These are phyloP conservation scores for Mucor piriformis DNA, from an alignment of 371 early-diverging fungal genomes.

Conservation along the genomic window DNA sequence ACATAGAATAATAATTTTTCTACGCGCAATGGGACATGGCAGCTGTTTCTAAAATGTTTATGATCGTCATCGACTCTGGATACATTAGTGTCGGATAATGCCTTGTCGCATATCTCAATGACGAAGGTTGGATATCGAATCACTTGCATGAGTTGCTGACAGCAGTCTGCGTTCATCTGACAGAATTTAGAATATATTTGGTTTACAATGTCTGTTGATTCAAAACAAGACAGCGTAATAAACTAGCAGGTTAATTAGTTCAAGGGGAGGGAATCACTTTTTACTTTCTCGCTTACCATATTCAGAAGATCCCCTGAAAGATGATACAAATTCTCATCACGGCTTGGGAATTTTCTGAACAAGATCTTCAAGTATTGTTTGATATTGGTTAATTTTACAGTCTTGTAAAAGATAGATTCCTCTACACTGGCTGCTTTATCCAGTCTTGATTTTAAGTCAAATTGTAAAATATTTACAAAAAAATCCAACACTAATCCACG, in stretches of 20 bases:
- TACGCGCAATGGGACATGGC: conserved; percentile 16
- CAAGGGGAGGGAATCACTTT: not conserved
- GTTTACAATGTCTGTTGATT: conserved; percentile 2
- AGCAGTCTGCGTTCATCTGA: conserved; percentile 13
- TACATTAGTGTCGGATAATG: conserved; percentile 20
- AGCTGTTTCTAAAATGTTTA: not conserved
- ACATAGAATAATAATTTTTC: conserved; percentile 23
- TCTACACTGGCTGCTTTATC: conserved; percentile 1
- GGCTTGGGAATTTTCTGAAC: conserved; percentile 7
- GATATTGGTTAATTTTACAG: conserved; percentile 12
- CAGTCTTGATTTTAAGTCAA: conserved; percentile 19
- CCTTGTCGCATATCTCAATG: conserved; percentile 16
- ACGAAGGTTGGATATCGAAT: conserved; percentile 25
- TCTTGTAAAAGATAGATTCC: conserved; percentile 13
- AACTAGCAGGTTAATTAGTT: conserved; percentile 11
- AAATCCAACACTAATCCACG: conserved; percentile 13
- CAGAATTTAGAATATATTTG: conserved; percentile 9
- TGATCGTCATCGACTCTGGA: not conserved
- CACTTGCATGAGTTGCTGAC: conserved; percentile 17
- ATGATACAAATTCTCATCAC: conserved; percentile 5
- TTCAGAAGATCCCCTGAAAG: conserved; percentile 16
- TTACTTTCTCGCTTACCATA: conserved; percentile 8
- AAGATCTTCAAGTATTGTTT: conserved; percentile 17
- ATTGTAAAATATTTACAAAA: conserved; percentile 23
- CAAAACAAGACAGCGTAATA: conserved; percentile 17